A percentile compares a stretch with the other conserved stretches of the same genome.
Evolutionary conservation across 257 asterid species (phyloP).

Genomic region (Thymus quinquecostatus): DNA sequence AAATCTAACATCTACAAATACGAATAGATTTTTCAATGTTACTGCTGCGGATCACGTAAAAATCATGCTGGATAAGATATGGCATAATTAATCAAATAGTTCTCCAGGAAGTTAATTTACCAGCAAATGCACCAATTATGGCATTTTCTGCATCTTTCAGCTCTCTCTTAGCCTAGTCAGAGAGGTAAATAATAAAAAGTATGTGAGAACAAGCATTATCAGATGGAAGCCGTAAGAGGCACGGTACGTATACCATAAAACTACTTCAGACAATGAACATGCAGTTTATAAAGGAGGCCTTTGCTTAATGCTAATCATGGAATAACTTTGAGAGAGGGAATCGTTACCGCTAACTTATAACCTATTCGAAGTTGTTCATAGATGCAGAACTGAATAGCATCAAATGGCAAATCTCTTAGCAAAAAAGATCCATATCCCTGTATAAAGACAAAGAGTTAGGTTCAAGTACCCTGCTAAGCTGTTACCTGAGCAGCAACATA

Average conservation of each 20-base stretch:
- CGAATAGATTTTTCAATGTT: too few species aligned
- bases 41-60: too few species aligned
- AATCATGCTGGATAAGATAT: too few species aligned
- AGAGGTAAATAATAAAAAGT: constrained; percentile 19
- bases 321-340: constrained; percentile 22
- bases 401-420: constrained; percentile 84
- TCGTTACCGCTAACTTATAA: constrained; percentile 84
- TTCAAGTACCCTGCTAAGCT: constrained; percentile 11
- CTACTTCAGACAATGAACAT: constrained; percentile 15
- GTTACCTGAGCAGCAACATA: constrained; percentile 14
- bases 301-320: constrained; percentile 8
- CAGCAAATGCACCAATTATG: constrained; percentile 91
- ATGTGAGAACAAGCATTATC: constrained; percentile 10
- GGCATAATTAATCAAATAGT: constrained; percentile 14
- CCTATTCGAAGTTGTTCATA: constrained; percentile 95
- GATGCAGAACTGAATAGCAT: constrained; percentile 81
- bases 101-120: constrained; percentile 46
- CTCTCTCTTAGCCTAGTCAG: constrained; percentile 85
- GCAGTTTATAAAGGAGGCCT: constrained; percentile 21
- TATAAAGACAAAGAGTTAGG: not conserved
- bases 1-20: too few species aligned
- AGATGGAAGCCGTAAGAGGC: constrained; percentile 14
- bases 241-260: constrained; percentile 1
- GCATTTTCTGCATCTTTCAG: constrained; percentile 93
- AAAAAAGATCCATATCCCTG: constrained; percentile 92